Percentiles rank a stretch among this genome's conserved stretches.
Evolutionary conservation across 1,284 basidiomycete genomes (phyloP).

Genomic region (Limonomyces culmigenus): DNA sequence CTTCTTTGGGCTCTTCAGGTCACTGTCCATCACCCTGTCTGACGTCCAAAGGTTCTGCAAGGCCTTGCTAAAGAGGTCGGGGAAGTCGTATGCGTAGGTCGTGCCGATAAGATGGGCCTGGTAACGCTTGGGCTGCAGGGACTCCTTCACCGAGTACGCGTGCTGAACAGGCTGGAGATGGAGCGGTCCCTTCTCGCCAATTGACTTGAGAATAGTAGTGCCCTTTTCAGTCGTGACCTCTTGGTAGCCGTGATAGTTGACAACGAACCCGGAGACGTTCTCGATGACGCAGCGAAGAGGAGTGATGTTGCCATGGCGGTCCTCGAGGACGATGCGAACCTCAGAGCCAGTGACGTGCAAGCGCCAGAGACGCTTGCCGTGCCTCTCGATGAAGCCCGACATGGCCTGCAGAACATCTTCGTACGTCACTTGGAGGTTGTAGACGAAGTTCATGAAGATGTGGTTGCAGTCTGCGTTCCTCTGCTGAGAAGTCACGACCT

Average conservation of each 20-base stretch:
- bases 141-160: conserved; percentile 93
- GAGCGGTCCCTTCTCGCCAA: conserved; percentile 85
- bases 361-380: conserved; percentile 96
- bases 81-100: conserved; percentile 98
- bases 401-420: conserved; percentile 94
- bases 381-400: conserved; percentile 94
- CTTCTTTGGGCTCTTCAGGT: conserved; percentile 59
- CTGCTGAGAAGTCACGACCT: conserved; percentile 77
- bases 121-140: conserved; percentile 97
- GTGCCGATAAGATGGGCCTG: conserved; percentile 98
- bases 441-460: conserved; percentile 97
- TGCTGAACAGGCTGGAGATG: conserved; percentile 88
- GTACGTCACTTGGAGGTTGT: conserved; percentile 88
- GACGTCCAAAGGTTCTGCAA: conserved; percentile 86
- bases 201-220: conserved; percentile 86
- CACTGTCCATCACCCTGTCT: conserved; percentile 46
- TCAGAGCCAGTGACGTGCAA: conserved; percentile 96
- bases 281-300: conserved; percentile 96
- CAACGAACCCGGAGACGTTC: conserved; percentile 97
- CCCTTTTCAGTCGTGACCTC: conserved; percentile 95
- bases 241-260: conserved; percentile 98
- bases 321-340: conserved; percentile 89
- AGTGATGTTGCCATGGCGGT: conserved; percentile 82
- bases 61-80: conserved; percentile 95
- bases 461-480: conserved; percentile 91